Conservation (phyloP, 1,284 basidiomycete genomes). For the Sporisorium iseilematis-ciliati region DNA sequence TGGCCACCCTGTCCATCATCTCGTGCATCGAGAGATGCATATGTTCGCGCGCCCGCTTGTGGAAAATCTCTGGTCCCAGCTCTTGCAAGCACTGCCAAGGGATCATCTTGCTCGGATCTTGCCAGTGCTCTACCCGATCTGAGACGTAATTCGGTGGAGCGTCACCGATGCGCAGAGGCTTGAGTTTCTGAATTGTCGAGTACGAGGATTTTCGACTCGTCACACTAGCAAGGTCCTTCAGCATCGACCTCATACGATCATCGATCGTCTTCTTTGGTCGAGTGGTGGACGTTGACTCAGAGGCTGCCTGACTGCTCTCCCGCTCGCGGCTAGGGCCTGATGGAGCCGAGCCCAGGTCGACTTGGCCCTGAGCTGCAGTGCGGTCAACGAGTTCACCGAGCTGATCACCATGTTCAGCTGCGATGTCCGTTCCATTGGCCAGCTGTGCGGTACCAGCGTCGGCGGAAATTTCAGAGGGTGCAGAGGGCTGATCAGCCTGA, state of each 20-base stretch:
- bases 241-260: constrained; percentile 35
- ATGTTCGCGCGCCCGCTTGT: constrained; percentile 21
- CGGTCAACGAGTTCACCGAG: neutral
- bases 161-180: constrained; percentile 12
- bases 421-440: neutral
- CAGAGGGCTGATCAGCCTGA: neutral
- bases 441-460: neutral
- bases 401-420: neutral
- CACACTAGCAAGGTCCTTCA: constrained; percentile 23
- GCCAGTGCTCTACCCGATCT: constrained; percentile 38
- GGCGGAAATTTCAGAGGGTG: neutral
- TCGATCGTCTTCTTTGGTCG: constrained; percentile 20
- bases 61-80: constrained; percentile 26
- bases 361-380: neutral
- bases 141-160: constrained; percentile 15
- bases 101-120: constrained; percentile 39
- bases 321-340: neutral
- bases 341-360: neutral
- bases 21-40: constrained; percentile 26
- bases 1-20: constrained; percentile 29
- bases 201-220: constrained; percentile 28
- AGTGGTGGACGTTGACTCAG: constrained; percentile 4
- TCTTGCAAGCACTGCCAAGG: constrained; percentile 41
- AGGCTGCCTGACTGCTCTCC: constrained; percentile 13
- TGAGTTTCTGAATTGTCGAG: constrained; percentile 29